Base-by-base conservation (phyloP, 257 asterid genomes). In the Euphrasia confusa region DNA sequence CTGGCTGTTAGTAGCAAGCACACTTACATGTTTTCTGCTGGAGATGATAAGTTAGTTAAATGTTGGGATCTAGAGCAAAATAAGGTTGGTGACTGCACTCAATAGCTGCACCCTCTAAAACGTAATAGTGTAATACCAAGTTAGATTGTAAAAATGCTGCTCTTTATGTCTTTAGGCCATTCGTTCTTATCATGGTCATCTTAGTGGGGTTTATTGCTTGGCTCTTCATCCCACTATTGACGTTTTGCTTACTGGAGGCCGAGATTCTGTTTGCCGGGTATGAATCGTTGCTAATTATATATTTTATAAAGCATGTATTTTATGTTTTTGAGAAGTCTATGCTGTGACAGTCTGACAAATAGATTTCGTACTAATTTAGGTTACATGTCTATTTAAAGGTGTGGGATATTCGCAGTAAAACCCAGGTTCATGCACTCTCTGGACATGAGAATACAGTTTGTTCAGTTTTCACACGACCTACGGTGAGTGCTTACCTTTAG, bases 11-110 rank as follows among this genome's bases (percentile, higher is more conserved):
- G 99, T 72, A 71, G 14, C 71, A 87, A 77, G 72, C 99, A 93
- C 70, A 89, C 97, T 2, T 93, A 93, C 71, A 89, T 93, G 99
- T 93, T 89, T 78, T 93, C 97, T 37, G 97, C 97, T 54, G 97
- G 99, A 42, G 99, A 93, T 72, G 99, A 93, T 79, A 93, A 93
- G 72, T 84, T 74, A 81, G 97, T 93, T 58, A 93, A 93, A 73
- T 93, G 99, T 80, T 89, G 97, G 96, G 99, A 93, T 73, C 81
- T 93, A 47, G 99, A 93, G 78, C 99, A 93, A 80, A 93, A 93
- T 68, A 89, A 93, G 99, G 99, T 88, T 57, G 56, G 77, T 75
- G 55, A 1, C 17, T 60, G 44, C 61, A 12, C 44, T 58, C 27
- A 71, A 10, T 2, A 61, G 14, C 54, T 52, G 59, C 26, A 62